These are phyloP conservation scores for Zygoascus hellenicus DNA, from an alignment of 1,139 yeast genomes.

Conservation along the genomic window DNA sequence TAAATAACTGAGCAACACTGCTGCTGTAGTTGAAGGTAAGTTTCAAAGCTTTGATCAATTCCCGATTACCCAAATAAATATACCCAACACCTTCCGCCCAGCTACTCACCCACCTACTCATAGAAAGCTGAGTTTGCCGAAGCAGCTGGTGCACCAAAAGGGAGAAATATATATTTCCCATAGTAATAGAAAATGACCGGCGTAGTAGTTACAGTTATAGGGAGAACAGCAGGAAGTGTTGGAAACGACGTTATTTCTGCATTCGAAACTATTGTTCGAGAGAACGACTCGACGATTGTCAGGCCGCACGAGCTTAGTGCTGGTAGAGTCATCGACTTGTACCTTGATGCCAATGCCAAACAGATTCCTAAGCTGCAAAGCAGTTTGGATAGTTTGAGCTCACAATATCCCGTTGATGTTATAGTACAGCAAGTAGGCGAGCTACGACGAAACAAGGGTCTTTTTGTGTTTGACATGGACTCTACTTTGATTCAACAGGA, in stretches of 20 bases:
- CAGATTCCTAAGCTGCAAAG: conserved; percentile 16
- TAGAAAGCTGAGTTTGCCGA: not conserved
- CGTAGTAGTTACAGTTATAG: conserved; percentile 23
- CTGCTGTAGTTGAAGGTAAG: not conserved
- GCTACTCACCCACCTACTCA: not conserved
- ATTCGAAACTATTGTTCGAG: conserved; percentile 25
- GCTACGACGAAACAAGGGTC: conserved; percentile 40
- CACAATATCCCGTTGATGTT: conserved; percentile 36
- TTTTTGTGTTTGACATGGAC: conserved; percentile 95
- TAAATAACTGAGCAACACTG: not conserved
- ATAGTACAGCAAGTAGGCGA: conserved; percentile 41
- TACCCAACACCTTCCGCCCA: not conserved
- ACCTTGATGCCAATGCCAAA: conserved; percentile 17
- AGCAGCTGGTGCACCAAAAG: not conserved
- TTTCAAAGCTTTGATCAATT: no score
- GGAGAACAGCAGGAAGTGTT: conserved; percentile 16
- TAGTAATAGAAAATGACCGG: not conserved
- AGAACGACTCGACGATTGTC: conserved; percentile 19
- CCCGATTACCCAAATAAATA: not conserved
- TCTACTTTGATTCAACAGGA: conserved; percentile 94
- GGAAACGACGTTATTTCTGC: conserved; percentile 15
- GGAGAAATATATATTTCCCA: no score
- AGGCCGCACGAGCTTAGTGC: conserved; percentile 19
- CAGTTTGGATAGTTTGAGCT: conserved; percentile 22
- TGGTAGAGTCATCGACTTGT: conserved; percentile 23